phyloP scores from a whole-genome alignment of 2,329 filamentous ascomycete genomes.

The Truncatella angustata region DNA sequence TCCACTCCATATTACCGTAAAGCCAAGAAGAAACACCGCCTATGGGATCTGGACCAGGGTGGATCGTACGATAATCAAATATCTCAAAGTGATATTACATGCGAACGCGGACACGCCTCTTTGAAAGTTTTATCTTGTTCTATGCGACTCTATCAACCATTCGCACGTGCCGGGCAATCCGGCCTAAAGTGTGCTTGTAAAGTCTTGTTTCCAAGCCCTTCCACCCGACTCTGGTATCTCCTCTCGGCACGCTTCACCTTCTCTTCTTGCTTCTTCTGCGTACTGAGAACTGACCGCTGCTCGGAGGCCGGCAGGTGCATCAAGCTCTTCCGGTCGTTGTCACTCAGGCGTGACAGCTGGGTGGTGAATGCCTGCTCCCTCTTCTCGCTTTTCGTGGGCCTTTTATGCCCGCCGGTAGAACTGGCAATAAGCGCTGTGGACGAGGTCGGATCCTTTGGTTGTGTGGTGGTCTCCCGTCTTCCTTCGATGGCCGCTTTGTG shows the following conservation, averaged over 20 bases:
- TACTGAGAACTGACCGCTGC: conserved; percentile 25
- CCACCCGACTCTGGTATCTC: conserved; percentile 18
- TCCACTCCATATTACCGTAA: too few relatives aligned
- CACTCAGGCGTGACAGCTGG: conserved; percentile 25
- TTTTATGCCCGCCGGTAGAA: neutral
- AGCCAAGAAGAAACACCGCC: too few relatives aligned
- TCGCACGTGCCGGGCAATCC: too few relatives aligned
- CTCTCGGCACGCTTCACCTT: conserved; percentile 19
- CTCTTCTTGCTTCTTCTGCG: conserved; percentile 26
- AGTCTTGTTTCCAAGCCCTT: too few relatives aligned
- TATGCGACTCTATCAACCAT: too few relatives aligned
- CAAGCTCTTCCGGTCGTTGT: conserved; percentile 24
- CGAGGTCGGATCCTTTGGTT: neutral
- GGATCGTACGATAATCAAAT: too few relatives aligned
- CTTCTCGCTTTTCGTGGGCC: conserved; percentile 13
- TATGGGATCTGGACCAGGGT: too few relatives aligned
- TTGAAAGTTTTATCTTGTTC: too few relatives aligned
- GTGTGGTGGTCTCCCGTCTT: neutral
- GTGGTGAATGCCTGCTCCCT: conserved; percentile 14
- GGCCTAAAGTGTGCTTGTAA: too few relatives aligned
- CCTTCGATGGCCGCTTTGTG: neutral
- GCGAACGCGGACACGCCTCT: too few relatives aligned
- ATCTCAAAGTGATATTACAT: too few relatives aligned
- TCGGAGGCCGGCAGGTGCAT: conserved; percentile 27
- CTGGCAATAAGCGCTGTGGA: neutral